Base-by-base conservation (phyloP, 202 grass and related monocot genomes). In the Dendrocalamus latiflorus region DNA sequence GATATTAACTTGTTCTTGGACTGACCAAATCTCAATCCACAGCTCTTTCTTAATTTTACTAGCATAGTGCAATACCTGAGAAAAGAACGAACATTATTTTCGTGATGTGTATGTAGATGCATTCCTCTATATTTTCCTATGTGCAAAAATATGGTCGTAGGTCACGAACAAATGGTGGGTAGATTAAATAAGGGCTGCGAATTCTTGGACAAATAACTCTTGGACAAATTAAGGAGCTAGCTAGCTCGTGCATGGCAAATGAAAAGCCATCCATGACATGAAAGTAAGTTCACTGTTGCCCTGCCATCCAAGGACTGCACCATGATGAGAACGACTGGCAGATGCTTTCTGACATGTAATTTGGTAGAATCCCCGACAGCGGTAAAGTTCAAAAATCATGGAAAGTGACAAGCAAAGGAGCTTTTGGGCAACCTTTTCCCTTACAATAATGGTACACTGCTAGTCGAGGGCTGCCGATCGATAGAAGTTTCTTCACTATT, bases 311-410 rank as follows among this genome's bases (percentile, higher is more conserved):
- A 53, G 20, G 12, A 41, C 21, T 8, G 13, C 38, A 45, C 58
- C 57, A 53, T 42, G 21, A 43, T 42, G 36, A 4, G 26, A 55
- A 47, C 47, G 71, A 45, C 25, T 2, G 49, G 28, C 16, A 37
- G 17, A 85, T 42, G 54, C 83, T 54, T 44, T 72, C 82, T 60
- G 75, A 33, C 45, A 61, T 2, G 65, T 54, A 64, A 21, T 72
- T 34, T 64, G 34, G 33, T 54, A 56, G 9, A 24, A 79, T 80
- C 34, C 16, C 64, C n/a, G 33, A 53, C 12, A 68, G 37, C 6
- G 44, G 66, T n/a, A 61, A 63, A 79, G 44, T 18, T 50, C 18
- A n/a, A n/a, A n/a, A n/a, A 1, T 17, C 9, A 33, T 2, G 20
- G 68, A 56, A 26, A 55, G 57, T 7, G 53, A 55, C 45, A 65